Evolutionary conservation across 768 basidiomycete species (phyloP).

Genomic region (Rhizopogon rudus): DNA sequence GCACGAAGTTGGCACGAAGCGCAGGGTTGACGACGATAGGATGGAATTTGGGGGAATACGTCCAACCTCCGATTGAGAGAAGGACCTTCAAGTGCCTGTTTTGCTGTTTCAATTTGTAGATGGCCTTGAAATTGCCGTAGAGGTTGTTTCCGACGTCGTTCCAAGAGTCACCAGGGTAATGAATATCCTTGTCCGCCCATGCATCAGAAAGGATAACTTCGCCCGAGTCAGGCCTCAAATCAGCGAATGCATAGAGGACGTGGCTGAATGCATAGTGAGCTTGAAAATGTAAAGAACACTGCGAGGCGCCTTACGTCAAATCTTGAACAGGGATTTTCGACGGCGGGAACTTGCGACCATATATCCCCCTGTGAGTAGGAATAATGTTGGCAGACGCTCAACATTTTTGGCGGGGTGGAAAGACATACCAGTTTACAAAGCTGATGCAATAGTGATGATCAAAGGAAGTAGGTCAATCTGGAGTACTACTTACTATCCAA

Average conservation of each 20-base stretch:
- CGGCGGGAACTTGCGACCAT: conserved; percentile 89
- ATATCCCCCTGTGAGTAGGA: conserved; percentile 71
- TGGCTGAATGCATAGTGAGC: conserved; percentile 44
- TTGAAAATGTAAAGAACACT: not conserved
- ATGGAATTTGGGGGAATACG: conserved; percentile 85
- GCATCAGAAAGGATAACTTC: conserved; percentile 84
- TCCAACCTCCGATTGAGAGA: conserved; percentile 95
- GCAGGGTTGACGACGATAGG: conserved; percentile 65
- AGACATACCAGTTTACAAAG: conserved; percentile 69
- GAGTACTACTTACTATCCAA: conserved; percentile 65
- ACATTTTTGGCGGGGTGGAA: not conserved
- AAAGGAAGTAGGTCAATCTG: not conserved
- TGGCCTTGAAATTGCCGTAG: conserved; percentile 92
- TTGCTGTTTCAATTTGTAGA: conserved; percentile 86
- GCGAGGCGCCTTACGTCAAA: conserved; percentile 61
- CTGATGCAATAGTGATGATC: conserved; percentile 29
- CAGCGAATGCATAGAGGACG: conserved; percentile 91
- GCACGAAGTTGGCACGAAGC: conserved; percentile 73
- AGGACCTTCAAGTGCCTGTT: conserved; percentile 76
- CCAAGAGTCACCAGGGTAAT: conserved; percentile 95
- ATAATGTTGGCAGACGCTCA: not conserved
- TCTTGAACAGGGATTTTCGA: conserved; percentile 76
- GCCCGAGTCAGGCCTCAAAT: conserved; percentile 77
- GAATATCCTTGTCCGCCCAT: conserved; percentile 97
- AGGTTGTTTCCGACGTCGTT: conserved; percentile 86